Evolutionary conservation across 768 basidiomycete species (phyloP).

Genomic region (Ephemerocybe angulata): DNA sequence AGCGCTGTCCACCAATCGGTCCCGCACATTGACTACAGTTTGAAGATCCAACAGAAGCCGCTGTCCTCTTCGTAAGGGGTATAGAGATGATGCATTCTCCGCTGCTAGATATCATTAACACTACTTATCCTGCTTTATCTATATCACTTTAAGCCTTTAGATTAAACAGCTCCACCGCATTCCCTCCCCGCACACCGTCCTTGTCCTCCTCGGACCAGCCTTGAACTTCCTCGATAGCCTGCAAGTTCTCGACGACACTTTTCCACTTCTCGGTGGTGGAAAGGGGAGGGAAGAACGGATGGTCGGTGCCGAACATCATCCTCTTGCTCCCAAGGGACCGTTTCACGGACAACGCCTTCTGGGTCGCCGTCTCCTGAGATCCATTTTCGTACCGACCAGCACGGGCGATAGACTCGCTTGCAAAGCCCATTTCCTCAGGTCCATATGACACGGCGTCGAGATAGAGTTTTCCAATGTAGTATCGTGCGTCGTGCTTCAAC

Average conservation of each 20-base stretch:
- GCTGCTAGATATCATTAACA: neutral
- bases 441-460: conserved; percentile 91
- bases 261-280: conserved; percentile 66
- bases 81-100: neutral
- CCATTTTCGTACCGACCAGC: conserved; percentile 45
- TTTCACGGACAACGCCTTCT: conserved; percentile 16
- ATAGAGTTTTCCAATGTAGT: conserved; percentile 76
- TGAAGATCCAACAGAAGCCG: conserved; percentile 82
- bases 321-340: conserved; percentile 50
- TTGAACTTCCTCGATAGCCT: conserved; percentile 66
- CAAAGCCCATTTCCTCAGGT: conserved; percentile 77
- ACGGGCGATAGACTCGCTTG: conserved; percentile 65
- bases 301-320: conserved; percentile 83
- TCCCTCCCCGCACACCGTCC: conserved; percentile 63
- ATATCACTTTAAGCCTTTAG: conserved; percentile 23
- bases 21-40: conserved; percentile 92
- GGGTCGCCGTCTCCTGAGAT: conserved; percentile 23
- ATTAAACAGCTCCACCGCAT: conserved; percentile 71
- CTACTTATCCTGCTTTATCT: neutral
- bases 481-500: conserved; percentile 77
- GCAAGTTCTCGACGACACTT: conserved; percentile 82
- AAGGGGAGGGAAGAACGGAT: conserved; percentile 89
- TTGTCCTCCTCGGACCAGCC: conserved; percentile 61
- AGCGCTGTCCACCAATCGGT: conserved; percentile 89
- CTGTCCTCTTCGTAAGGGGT: neutral